Evolutionary conservation across 768 basidiomycete species (phyloP).

Genomic region (Lentinula sp.): DNA sequence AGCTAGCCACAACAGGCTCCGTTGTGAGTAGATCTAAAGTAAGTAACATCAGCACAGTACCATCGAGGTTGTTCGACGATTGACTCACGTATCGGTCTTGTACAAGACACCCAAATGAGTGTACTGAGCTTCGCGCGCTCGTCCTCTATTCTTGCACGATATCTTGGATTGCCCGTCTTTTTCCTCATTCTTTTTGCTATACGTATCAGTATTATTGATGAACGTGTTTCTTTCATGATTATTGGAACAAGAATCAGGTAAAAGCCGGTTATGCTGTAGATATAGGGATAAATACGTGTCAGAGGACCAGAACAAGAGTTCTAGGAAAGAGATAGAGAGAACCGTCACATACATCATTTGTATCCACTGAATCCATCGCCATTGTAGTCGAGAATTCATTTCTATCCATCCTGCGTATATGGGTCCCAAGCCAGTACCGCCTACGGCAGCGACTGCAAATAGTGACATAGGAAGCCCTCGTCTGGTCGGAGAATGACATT

Average conservation of each 20-base stretch:
- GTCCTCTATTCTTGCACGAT: conserved; percentile 58
- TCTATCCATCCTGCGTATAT: conserved; percentile 64
- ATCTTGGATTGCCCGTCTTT: conserved; percentile 56
- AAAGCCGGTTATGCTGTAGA: conserved; percentile 40
- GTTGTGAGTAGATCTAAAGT: conserved; percentile 54
- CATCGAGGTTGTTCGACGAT: conserved; percentile 17
- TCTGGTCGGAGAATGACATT: conserved; percentile 23
- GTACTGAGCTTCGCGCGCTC: conserved; percentile 49
- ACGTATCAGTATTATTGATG: conserved; percentile 61
- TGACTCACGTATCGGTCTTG: conserved; percentile 64
- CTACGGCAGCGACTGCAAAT: conserved; percentile 57
- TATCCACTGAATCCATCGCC: conserved; percentile 87
- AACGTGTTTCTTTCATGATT: conserved; percentile 68
- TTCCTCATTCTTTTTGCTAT: conserved; percentile 60
- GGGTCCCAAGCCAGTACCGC: conserved; percentile 60
- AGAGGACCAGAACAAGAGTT: neutral
- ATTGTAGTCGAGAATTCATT: conserved; percentile 46
- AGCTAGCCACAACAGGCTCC: conserved; percentile 69
- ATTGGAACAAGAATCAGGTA: conserved; percentile 46
- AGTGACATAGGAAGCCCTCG: conserved; percentile 76
- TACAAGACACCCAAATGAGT: conserved; percentile 65
- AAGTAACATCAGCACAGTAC: neutral
- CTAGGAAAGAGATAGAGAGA: conserved; percentile 1
- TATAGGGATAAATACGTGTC: neutral
- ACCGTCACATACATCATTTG: conserved; percentile 47